Base-by-base conservation (phyloP, 192 early-diverging fungal species). In the Backusella mclennaniae region DNA sequence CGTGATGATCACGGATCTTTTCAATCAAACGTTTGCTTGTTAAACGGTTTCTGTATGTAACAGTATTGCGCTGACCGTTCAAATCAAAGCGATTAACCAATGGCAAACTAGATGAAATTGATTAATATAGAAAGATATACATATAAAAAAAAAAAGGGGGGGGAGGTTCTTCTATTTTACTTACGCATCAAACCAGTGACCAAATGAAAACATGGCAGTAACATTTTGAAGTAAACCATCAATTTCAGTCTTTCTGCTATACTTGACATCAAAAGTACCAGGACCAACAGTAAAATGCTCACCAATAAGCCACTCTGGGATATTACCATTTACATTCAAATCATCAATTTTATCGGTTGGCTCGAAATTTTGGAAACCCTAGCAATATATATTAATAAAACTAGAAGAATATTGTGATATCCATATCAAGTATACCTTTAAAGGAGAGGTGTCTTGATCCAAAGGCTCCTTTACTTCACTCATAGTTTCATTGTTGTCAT, bases 1-100 rank as follows among this genome's bases (percentile, higher is more conserved):
- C 93, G 73, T 94, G 93, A 74, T 89, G 88, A 81, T 88, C 85
- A 44, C 91, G 88, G 66, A 94, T 90, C 71, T 92, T 92, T 19
- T 80, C 67, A 26, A 88, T 82, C 29, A 87, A 74, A 39, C 90
- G 91, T 76, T 89, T 88, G 31, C 89, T 90, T 15, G 90, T 87
- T 70, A 90, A 82, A 9, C 89, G 85, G 39, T 88, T 89, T 23
- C 89, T 80, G 74, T 93, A 90, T 38, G 74, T 85, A 72, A 94
- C 84, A 12, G 76, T 84, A 73, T 88, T 88, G 66, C 66, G 81
- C n/a, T 73, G 71, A 17, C 88, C 88, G 35, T 90, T 87, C 63
- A 94, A 87, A 49, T 85, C 83, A 82, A 94, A 88, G 71, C 89
- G 87, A 70, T 88, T 92, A 53, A 94, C 86, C 15, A 93, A 82